Evolutionary conservation across 2,329 filamentous ascomycete genomes (phyloP), one percentile per base, ranked within the genome.

Genomic region (Aspergillus transmontanensis): DNA sequence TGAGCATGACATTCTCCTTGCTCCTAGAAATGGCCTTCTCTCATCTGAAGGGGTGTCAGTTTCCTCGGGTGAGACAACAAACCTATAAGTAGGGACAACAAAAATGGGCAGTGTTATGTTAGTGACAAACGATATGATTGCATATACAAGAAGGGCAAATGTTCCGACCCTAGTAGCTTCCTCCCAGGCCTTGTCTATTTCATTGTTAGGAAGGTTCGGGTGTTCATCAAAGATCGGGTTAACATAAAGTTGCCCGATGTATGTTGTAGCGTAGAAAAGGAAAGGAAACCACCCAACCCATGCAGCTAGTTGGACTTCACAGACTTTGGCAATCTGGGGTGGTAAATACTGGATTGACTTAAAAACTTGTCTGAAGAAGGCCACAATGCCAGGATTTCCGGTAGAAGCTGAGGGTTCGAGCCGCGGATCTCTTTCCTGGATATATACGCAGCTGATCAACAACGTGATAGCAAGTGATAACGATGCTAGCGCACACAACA

Each of bases 261-360:
- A 98, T 21, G 93, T 96, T 1, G 93, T 96, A 6, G 93, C 93
- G 81, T 98, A 98, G 80, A 96, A 97, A 3, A 98, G 84, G 76
- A 97, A 93, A 1, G 94, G 94, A 72, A 97, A 98, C 87, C 94
- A 97, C 58, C 93, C 94, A 61, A 97, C 89, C 94, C 94, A 98
- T 6, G 93, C 92, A 64, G 89, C 94, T 70, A 94, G 88, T 75
- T 95, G 91, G 0, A 94, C 90, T 67, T 89, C 81, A 73, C 94
- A 97, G 43, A 97, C 92, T 66, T 87, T 89, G 66, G 86, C 86
- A 67, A 95, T 93, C 77, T 96, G 93, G 0, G 89, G 89, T 1
- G 94, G 94, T 7, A 98, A 83, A 45, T 89, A 86, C 71, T 85
- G 87, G 67, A 97, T 90, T 0, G 93, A 93, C 56, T 84, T 86